Conservation (phyloP, 495 filamentous ascomycete species). For the Coniosporium apollinis region DNA sequence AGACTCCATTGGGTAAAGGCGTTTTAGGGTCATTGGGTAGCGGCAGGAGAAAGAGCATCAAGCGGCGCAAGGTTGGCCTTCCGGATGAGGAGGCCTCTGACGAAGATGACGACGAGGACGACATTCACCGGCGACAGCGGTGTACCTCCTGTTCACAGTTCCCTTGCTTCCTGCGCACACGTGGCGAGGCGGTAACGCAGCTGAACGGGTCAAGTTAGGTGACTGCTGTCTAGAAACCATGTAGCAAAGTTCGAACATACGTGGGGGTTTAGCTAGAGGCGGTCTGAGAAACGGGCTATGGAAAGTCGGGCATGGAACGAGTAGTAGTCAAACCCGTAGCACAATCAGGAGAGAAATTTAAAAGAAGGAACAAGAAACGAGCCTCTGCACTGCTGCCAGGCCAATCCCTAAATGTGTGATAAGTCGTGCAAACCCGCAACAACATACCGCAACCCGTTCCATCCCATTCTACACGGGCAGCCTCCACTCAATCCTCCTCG, state of each 20-base stretch:
- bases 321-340: no score
- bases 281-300: no score
- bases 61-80: slow-evolving; percentile 21
- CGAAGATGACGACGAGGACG: slow-evolving; percentile 38
- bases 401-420: no score
- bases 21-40: slow-evolving; percentile 25
- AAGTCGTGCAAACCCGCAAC: no score
- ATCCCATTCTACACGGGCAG: no score
- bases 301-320: no score
- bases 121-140: slow-evolving; percentile 23
- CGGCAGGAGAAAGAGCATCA: slow-evolving; percentile 28
- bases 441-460: no score
- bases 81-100: slow-evolving; percentile 30
- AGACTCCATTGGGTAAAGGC: slow-evolving; percentile 11
- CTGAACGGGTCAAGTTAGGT: slow-evolving; percentile 30
- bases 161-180: slow-evolving; percentile 4
- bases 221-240: slow-evolving; percentile 23
- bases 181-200: slow-evolving; percentile 3
- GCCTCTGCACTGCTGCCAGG: no score
- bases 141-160: slow-evolving; percentile 25
- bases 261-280: no score
- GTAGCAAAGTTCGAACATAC: no score
- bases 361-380: no score
- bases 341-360: no score
- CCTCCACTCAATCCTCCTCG: slow-evolving; percentile 73